These are phyloP conservation scores for Entoloma clypeatum DNA, from an alignment of 1,284 basidiomycete genomes.

Conservation along the genomic window DNA sequence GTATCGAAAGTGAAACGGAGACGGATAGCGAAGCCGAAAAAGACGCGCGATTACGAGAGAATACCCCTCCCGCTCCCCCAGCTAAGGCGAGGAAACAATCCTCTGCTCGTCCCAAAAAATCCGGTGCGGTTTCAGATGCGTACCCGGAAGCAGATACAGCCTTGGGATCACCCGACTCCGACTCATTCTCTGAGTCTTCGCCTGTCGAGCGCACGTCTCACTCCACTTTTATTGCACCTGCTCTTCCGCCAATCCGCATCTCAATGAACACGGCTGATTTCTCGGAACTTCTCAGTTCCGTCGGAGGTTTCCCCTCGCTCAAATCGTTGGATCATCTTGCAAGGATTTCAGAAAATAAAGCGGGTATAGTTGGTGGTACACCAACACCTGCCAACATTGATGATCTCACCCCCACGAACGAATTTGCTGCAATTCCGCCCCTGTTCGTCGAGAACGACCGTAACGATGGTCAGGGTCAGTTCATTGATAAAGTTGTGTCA, in stretches of 20 bases:
- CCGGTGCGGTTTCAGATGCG: neutral
- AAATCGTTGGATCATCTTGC: constrained; percentile 43
- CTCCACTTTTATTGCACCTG: constrained; percentile 75
- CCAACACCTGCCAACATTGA: constrained; percentile 14
- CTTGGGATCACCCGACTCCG: constrained; percentile 16
- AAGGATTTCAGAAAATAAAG: constrained; percentile 38
- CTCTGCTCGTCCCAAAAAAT: constrained; percentile 2
- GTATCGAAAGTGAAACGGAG: constrained; percentile 71
- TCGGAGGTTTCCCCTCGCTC: constrained; percentile 34
- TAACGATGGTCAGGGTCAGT: constrained; percentile 9
- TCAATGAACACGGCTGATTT: constrained; percentile 81
- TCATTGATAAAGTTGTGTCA: neutral
- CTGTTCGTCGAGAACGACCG: constrained; percentile 16
- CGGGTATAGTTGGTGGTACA: constrained; percentile 13
- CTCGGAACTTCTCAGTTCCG: constrained; percentile 60
- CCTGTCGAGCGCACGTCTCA: constrained; percentile 63
- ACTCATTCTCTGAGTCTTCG: constrained; percentile 44
- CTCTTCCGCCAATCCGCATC: constrained; percentile 77
- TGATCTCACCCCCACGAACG: constrained; percentile 21
- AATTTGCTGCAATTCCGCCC: constrained; percentile 17
- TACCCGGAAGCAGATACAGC: constrained; percentile 20
- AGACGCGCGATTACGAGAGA: constrained; percentile 26
- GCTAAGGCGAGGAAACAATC: constrained; percentile 42
- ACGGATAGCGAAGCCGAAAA: constrained; percentile 54
- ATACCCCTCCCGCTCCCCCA: constrained; percentile 44